Evolutionary conservation across 2,329 filamentous ascomycete genomes (phyloP), one percentile per base, ranked within the genome.

Genomic region (Mariannaea elegans): DNA sequence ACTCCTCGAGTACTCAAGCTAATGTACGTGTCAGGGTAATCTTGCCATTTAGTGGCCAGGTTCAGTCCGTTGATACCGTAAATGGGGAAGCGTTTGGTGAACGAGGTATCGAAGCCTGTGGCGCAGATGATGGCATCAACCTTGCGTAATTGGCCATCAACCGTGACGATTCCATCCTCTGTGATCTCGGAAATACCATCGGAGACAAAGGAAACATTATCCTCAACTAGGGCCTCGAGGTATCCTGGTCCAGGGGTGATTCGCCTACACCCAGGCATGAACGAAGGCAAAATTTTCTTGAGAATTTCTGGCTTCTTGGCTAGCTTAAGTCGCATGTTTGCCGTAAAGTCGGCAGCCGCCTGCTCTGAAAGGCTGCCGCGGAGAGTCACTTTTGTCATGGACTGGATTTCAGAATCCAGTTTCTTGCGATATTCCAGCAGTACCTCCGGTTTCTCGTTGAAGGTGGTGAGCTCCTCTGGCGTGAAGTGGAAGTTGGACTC

Each of bases 81-180:
- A 8, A 47, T 57, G 9, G 47, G 34, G 12, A 39, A 36, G 27
- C n/a, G 31, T 31, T 7, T 29, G 29, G 53, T 49, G 21, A 36
- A 42, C 45, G 8, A 39, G 19, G 29, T 39, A 18, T 56, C 53
- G 39, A 56, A 50, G 6, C 53, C 53, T 3, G 51, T 55, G 3
- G 51, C 51, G 44, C 51, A 55, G 23, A 55, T 39, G 19, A 55
- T 55, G 10, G 41, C 32, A n/a, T 56, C 54, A 8, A 50, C 46
- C 23, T 50, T 14, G 7, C 38, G 45, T 7, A 45, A 19, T 7
- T 24, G 29, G 2, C 54, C 54, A n/a, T 56, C 46, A 3, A n/a
- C 14, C 4, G 45, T 50, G 18, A 44, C 38, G 31, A 56, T 50
- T 2, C 45, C 54, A 5, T 39, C 19, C 7, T 27, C 4, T 14